Evolutionary conservation across 352 stramenopile genomes (phyloP).

Genomic region (Blastocystis sp.): DNA sequence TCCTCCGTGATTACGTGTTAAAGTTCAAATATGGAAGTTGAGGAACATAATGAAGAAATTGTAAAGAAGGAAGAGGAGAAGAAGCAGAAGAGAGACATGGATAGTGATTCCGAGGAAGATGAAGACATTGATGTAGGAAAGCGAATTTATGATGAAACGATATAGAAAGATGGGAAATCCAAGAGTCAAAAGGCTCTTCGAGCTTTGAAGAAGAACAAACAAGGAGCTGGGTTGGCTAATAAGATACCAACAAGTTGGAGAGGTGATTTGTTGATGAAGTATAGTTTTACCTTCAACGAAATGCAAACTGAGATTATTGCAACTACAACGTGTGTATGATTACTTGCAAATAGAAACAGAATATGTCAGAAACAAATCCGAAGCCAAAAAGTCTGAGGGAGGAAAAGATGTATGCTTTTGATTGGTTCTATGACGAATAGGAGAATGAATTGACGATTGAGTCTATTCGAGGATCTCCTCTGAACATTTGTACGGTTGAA

Average conservation of each 20-base stretch:
- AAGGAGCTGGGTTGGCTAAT: conserved; percentile 50
- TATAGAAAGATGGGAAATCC: conserved; percentile 36
- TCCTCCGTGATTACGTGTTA: background rate
- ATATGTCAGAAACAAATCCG: conserved; percentile 99
- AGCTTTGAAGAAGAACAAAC: conserved; percentile 49
- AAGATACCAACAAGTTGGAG: conserved; percentile 47
- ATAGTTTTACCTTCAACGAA: conserved; percentile 90
- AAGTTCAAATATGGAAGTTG: conserved; percentile 2
- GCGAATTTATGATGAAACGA: background rate
- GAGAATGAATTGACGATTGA: conserved; percentile 97
- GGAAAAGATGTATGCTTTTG: conserved; percentile 47
- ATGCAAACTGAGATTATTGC: conserved; percentile 97
- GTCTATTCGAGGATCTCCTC: conserved; percentile 90
- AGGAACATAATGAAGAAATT: conserved; percentile 36
- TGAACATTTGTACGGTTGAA: conserved; percentile 94
- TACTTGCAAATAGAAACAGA: conserved; percentile 99
- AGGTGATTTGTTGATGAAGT: background rate
- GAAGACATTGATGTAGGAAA: conserved; percentile 3
- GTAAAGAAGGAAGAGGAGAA: conserved; percentile 58
- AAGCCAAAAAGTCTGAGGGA: conserved; percentile 97
- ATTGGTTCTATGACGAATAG: conserved; percentile 68
- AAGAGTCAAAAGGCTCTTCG: conserved; percentile 53
- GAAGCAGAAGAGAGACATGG: conserved; percentile 30
- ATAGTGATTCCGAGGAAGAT: conserved; percentile 53
- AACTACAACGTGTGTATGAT: conserved; percentile 99